phyloP scores from a whole-genome alignment of 139 green algal species.

The Chlorella sp. region DNA sequence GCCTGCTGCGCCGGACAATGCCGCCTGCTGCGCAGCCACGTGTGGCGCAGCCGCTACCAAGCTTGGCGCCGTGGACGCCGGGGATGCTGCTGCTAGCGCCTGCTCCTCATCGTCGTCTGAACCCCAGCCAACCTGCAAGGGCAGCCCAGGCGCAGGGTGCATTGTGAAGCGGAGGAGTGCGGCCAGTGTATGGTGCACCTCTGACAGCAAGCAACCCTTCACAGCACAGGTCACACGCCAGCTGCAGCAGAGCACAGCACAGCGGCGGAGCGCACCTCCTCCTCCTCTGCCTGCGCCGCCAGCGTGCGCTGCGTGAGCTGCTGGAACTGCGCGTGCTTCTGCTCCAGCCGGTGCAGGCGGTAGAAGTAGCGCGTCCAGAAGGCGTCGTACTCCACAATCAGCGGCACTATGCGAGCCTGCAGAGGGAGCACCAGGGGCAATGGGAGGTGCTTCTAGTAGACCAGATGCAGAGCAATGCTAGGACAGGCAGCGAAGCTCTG shows the following conservation, averaged over 20 bases:
- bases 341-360: conserved; percentile 65
- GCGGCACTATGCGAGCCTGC: conserved; percentile 85
- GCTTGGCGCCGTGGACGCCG: neutral
- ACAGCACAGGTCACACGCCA: too few species aligned
- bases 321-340: conserved; percentile 35
- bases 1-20: neutral
- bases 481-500: neutral
- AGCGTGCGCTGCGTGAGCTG: conserved; percentile 13
- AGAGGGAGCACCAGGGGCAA: neutral
- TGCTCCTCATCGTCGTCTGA: conserved; percentile 1
- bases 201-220: too few species aligned
- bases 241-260: too few species aligned
- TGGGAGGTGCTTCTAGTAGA: neutral
- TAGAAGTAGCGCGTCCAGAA: conserved; percentile 98
- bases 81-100: neutral
- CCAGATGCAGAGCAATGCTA: neutral
- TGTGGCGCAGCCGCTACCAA: neutral
- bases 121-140: neutral
- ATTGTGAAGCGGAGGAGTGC: too few species aligned
- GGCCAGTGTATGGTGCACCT: too few species aligned
- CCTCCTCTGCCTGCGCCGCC: neutral
- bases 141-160: neutral
- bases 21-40: neutral
- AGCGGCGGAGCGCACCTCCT: neutral
- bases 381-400: conserved; percentile 89